Percentiles rank a stretch among this genome's conserved stretches.
phyloP scores from a whole-genome alignment of 352 stramenopile genomes.

The Pythium scleroteichum region DNA sequence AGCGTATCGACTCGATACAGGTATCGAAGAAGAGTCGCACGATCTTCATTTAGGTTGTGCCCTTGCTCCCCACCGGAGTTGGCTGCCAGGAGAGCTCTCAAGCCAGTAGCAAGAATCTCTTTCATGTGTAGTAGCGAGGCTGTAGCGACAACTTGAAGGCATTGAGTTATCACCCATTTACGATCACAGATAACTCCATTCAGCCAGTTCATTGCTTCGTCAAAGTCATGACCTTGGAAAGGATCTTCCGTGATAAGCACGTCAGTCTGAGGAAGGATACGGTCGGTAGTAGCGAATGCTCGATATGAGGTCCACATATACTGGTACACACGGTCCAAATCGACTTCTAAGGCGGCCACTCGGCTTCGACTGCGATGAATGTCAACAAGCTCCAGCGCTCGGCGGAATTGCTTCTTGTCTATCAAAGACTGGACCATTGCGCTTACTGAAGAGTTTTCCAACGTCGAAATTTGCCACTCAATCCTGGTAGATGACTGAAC shows the following conservation, averaged over 20 bases:
- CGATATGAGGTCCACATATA: constrained; percentile 52
- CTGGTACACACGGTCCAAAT: constrained; percentile 50
- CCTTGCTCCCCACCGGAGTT: not conserved
- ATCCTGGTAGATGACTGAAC: not conserved
- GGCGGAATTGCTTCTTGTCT: constrained; percentile 34
- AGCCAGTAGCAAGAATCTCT: constrained; percentile 49
- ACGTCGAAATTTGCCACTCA: constrained; percentile 6
- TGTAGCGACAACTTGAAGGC: constrained; percentile 35
- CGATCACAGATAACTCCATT: constrained; percentile 39
- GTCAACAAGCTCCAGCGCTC: constrained; percentile 34
- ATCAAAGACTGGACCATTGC: constrained; percentile 48
- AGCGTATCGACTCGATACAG: constrained; percentile 31
- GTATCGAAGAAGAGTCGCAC: constrained; percentile 17
- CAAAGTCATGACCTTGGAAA: not conserved
- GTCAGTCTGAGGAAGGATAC: constrained; percentile 9
- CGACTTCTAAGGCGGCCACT: constrained; percentile 9
- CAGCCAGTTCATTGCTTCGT: constrained; percentile 46
- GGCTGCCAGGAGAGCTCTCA: constrained; percentile 28
- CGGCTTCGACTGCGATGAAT: not conserved
- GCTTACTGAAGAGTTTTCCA: not conserved
- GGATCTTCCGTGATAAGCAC: constrained; percentile 10
- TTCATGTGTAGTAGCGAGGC: constrained; percentile 60
- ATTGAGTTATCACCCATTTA: constrained; percentile 52
- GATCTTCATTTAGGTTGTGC: constrained; percentile 2
- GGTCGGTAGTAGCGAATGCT: not conserved